A percentile compares a stretch with the other conserved stretches of the same genome.
Conservation (phyloP, 805 yeast species). For the Candida wancherniae region DNA sequence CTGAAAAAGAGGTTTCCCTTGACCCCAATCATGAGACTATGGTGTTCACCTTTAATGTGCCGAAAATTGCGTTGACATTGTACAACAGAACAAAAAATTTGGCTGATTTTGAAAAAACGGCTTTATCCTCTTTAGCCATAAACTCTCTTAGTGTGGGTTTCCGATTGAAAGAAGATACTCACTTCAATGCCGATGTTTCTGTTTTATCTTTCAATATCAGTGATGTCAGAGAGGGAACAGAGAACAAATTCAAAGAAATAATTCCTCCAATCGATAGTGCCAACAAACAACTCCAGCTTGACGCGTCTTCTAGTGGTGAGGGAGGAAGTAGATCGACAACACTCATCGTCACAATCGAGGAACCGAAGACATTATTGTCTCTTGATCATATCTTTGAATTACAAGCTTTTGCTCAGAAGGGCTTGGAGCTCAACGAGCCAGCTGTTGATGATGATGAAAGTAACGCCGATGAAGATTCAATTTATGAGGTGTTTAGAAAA, state of each 20-base stretch:
- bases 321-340: conserved; percentile 39
- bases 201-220: conserved; percentile 71
- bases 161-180: conserved; percentile 48
- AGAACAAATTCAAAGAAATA: conserved; percentile 72
- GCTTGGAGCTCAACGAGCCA: conserved; percentile 27
- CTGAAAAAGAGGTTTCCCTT: conserved; percentile 5
- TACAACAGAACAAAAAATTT: conserved; percentile 47
- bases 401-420: conserved; percentile 57
- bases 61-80: conserved; percentile 57
- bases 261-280: conserved; percentile 65
- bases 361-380: conserved; percentile 77
- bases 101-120: conserved; percentile 30
- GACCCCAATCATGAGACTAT: conserved; percentile 33
- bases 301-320: conserved; percentile 40
- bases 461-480: not conserved
- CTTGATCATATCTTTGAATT: conserved; percentile 80
- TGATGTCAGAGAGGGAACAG: conserved; percentile 60
- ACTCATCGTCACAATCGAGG: conserved; percentile 61
- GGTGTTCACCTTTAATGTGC: conserved; percentile 53
- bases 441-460: conserved; percentile 6
- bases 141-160: conserved; percentile 53
- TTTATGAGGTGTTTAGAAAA: conserved; percentile 7
- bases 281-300: conserved; percentile 67
- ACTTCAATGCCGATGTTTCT: conserved; percentile 55
- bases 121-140: conserved; percentile 41